Evolutionary conservation across 2,329 filamentous ascomycete species (phyloP), one percentile per base, ranked within the genome.

Genomic region (Corynespora cassiicola): DNA sequence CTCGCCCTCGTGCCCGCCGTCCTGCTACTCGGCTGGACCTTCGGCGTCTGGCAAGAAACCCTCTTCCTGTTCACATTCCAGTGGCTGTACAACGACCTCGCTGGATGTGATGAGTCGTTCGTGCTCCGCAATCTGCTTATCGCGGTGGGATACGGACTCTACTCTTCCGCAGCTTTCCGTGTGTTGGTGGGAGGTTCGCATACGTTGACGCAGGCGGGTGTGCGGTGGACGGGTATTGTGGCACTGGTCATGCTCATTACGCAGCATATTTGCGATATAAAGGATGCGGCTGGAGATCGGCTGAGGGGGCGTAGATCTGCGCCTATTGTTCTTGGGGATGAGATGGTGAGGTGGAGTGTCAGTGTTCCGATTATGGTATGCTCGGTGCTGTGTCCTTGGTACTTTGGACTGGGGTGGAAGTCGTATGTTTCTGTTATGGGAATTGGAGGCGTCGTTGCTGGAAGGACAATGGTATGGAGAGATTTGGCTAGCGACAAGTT

Each of bases 41-140:
- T 65, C 18, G 53, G 63, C 20, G 44, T 52, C n/a, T 21, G 52
- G 27, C 41, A 50, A 20, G 52, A 70, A 43, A 50, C 59, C 18
- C 29, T 55, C 2, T 18, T 66, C n/a, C 44, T 74, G 18, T 31
- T 66, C 31, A 16, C 62, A 9, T 28, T 67, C 34, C 67, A 61
- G 0, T 72, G 65, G 60, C 47, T 70, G 36, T 75, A 75, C 50
- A 75, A 75, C 40, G 72, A 75, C 24, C 61, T 67, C 1, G 44
- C 25, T 1, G 47, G 42, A 6, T 36, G 44, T 35, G 45, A 54
- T 23, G 38, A 47, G 28, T 9, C 44, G 15, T 45, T 44, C 19
- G 33, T 56, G 22, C 36, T 59, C 2, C 52, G 56, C 12, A 58
- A 59, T 24, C 3, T 27, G 1, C 19, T 59, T n/a, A 52, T 55